phyloP scores from a whole-genome alignment of 2,329 filamentous ascomycete species.

The Trichoderma breve region DNA sequence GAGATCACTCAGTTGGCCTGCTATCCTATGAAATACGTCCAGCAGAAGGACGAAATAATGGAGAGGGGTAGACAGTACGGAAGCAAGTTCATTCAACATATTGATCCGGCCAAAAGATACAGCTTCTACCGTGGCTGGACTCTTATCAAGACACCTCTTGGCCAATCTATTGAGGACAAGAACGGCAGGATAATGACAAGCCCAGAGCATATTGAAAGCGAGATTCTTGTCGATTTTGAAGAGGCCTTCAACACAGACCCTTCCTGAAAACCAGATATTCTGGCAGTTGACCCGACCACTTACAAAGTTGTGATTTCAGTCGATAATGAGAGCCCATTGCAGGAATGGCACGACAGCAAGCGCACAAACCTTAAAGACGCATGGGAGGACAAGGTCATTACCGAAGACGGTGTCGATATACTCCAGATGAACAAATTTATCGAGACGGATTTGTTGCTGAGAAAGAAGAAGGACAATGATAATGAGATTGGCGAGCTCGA shows the following conservation, averaged over 20 bases:
- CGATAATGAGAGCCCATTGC: conserved; percentile 3
- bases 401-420: conserved; percentile 4
- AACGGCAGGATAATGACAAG: conserved; percentile 1
- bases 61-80: background rate
- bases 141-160: conserved; percentile 1
- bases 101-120: conserved; percentile 4
- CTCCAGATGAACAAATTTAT: conserved; percentile 11
- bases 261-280: conserved; percentile 13
- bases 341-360: conserved; percentile 10
- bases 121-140: conserved; percentile 18
- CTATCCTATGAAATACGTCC: conserved; percentile 15
- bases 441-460: background rate
- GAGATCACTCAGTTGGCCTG: conserved; percentile 12
- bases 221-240: conserved; percentile 20
- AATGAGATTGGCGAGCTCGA: conserved; percentile 24
- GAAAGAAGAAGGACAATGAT: conserved; percentile 8
- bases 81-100: conserved; percentile 1
- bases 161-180: background rate
- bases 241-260: conserved; percentile 18
- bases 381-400: conserved; percentile 11
- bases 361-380: conserved; percentile 4
- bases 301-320: background rate
- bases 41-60: conserved; percentile 12
- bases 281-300: background rate
- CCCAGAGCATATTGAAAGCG: conserved; percentile 19